A percentile compares a stretch with the other conserved stretches of the same genome.
Evolutionary conservation across 441 rosid species (phyloP).

Genomic region (Cnidoscolus chayamansa): DNA sequence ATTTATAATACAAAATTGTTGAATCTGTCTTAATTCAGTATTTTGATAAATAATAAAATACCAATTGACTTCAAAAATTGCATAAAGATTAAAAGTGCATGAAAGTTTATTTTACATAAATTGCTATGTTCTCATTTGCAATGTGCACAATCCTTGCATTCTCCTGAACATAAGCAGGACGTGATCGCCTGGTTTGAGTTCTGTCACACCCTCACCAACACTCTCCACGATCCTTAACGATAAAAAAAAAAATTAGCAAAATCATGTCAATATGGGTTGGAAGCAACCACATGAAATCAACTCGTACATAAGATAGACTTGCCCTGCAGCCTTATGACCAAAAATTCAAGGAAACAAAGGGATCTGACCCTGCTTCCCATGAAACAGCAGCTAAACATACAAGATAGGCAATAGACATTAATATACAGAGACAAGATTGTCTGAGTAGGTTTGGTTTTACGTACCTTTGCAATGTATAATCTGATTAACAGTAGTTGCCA

Average conservation of each 20-base stretch:
- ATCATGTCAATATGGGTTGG: too few species aligned
- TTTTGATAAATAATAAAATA: too few species aligned
- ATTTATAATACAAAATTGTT: too few species aligned
- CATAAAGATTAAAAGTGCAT: too few species aligned
- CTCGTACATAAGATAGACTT: not conserved
- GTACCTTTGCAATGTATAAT: too few species aligned
- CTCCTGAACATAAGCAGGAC: conserved; percentile 61
- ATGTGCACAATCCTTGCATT: conserved; percentile 46
- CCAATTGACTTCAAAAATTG: too few species aligned
- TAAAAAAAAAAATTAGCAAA: not conserved
- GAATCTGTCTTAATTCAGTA: too few species aligned
- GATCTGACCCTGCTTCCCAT: conserved; percentile 63
- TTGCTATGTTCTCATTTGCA: conserved; percentile 56
- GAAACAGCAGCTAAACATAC: conserved; percentile 56
- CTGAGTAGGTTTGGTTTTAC: too few species aligned
- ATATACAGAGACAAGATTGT: too few species aligned
- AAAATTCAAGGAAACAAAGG: conserved; percentile 47
- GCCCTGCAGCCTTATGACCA: conserved; percentile 54
- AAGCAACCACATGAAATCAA: too few species aligned
- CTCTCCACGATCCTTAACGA: conserved; percentile 48
- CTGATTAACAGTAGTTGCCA: too few species aligned
- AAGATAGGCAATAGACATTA: too few species aligned
- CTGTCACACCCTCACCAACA: conserved; percentile 52
- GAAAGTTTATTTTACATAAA: conserved; percentile 37
- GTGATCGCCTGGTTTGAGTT: conserved; percentile 50